A percentile compares a stretch with the other conserved stretches of the same genome.
Evolutionary conservation across 1,139 yeast species (phyloP).

Genomic region (Martiniozyma asiatica): DNA sequence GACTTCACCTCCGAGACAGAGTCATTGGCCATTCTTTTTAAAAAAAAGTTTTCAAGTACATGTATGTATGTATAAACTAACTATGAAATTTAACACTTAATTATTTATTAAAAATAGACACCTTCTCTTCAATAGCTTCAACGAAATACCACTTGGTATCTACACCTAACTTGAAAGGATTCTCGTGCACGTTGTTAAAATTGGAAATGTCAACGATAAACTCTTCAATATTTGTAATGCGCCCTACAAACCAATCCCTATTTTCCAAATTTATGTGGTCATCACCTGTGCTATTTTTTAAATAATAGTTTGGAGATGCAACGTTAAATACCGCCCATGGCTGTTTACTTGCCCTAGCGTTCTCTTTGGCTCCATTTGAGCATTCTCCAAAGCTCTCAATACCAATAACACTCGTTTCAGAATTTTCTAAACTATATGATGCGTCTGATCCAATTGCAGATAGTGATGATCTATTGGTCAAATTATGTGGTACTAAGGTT

Average conservation of each 20-base stretch:
- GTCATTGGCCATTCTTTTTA: no score
- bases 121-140: slow-evolving; percentile 31
- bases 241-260: slow-evolving; percentile 66
- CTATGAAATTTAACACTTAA: no score
- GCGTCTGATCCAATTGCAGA: slow-evolving; percentile 5
- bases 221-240: slow-evolving; percentile 40
- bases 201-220: slow-evolving; percentile 30
- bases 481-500: slow-evolving; percentile 26
- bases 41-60: no score
- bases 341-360: slow-evolving; percentile 21
- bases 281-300: slow-evolving; percentile 35
- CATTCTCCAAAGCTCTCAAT: slow-evolving; percentile 1
- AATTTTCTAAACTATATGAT: slow-evolving; percentile 4
- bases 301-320: slow-evolving; percentile 68
- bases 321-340: slow-evolving; percentile 86
- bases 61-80: no score
- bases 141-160: slow-evolving; percentile 41
- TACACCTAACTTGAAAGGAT: slow-evolving; percentile 37
- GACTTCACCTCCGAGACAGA: no score
- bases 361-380: neutral
- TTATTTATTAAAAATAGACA: no score
- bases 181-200: slow-evolving; percentile 22
- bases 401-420: slow-evolving; percentile 3
- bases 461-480: no score
- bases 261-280: slow-evolving; percentile 20